phyloP scores from a whole-genome alignment of 2,329 filamentous ascomycete species.

The Dactylonectria macrodidyma region DNA sequence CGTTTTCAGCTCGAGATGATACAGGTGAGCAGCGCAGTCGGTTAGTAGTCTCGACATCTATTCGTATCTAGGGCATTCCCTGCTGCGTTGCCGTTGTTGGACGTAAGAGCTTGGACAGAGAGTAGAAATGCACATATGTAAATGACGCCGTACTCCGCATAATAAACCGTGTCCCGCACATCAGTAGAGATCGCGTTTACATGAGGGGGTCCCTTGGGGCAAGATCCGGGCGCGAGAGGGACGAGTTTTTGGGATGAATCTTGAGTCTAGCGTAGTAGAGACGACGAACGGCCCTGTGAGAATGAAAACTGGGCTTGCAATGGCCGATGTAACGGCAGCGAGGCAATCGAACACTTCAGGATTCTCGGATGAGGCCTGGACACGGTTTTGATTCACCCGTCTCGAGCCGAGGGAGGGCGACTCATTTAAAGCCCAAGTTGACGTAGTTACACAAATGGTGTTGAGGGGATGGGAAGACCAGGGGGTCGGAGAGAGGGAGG shows the following conservation, averaged over 20 bases:
- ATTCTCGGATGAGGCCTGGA: conserved; percentile 18
- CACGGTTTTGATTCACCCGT: conserved; percentile 19
- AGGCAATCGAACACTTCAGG: conserved; percentile 9
- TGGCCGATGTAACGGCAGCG: conserved; percentile 15
- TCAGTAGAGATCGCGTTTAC: background rate
- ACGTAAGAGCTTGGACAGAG: conserved; percentile 1
- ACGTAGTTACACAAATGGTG: background rate
- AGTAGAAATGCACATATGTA: background rate
- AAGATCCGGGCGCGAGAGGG: conserved; percentile 8
- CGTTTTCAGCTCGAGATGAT: conserved; percentile 10
- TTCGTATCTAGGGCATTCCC: conserved; percentile 15
- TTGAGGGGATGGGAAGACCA: background rate
- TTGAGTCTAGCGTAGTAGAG: background rate
- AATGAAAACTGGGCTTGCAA: background rate
- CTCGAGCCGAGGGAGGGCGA: conserved; percentile 10
- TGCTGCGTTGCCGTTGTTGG: conserved; percentile 7
- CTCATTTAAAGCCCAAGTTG: conserved; percentile 6
- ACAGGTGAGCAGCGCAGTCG: background rate
- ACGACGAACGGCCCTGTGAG: conserved; percentile 2
- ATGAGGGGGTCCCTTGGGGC: background rate
- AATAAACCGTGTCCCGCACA: background rate
- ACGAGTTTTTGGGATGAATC: conserved; percentile 19
- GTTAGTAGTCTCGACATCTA: background rate
- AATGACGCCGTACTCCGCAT: background rate
- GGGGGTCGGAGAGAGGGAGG: no score